phyloP scores from a whole-genome alignment of 306 rosid species.

The Prunus davidiana region DNA sequence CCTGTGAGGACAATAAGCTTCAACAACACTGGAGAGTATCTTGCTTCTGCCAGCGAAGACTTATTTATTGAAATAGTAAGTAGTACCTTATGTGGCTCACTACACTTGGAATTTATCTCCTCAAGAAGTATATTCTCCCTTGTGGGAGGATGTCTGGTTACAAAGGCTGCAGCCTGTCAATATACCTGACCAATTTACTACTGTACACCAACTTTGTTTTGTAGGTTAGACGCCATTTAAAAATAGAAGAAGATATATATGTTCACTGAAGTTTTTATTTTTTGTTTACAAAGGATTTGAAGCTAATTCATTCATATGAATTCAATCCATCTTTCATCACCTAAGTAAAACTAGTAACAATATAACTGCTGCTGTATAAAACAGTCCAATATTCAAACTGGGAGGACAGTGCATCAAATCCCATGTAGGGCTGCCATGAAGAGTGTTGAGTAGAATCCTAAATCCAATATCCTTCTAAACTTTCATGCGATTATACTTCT shows the following conservation, averaged over 20 bases:
- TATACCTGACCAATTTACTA: background rate
- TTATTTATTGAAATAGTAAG: conserved; percentile 90
- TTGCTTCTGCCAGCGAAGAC: conserved; percentile 95
- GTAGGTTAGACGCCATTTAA: background rate
- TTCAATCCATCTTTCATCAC: background rate
- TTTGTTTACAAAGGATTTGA: background rate
- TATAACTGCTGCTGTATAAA: conserved; percentile 16
- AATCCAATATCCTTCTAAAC: conserved; percentile 42
- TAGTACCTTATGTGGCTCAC: conserved; percentile 3
- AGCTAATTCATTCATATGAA: conserved; percentile 1
- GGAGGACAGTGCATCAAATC: conserved; percentile 86
- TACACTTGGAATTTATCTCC: background rate
- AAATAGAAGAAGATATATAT: background rate
- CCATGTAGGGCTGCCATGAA: conserved; percentile 97
- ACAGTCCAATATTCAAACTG: conserved; percentile 77
- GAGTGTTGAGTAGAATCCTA: conserved; percentile 97
- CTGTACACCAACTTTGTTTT: background rate
- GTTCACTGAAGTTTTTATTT: background rate
- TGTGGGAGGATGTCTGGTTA: background rate
- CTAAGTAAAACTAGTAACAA: background rate
- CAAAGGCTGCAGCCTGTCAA: background rate
- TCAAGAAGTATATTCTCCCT: background rate
- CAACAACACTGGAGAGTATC: conserved; percentile 78
- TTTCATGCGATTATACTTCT: no score
- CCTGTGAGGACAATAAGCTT: conserved; percentile 94